Base-by-base conservation (phyloP, 2,329 filamentous ascomycete genomes). In the Cercospora zeae-maydis region DNA sequence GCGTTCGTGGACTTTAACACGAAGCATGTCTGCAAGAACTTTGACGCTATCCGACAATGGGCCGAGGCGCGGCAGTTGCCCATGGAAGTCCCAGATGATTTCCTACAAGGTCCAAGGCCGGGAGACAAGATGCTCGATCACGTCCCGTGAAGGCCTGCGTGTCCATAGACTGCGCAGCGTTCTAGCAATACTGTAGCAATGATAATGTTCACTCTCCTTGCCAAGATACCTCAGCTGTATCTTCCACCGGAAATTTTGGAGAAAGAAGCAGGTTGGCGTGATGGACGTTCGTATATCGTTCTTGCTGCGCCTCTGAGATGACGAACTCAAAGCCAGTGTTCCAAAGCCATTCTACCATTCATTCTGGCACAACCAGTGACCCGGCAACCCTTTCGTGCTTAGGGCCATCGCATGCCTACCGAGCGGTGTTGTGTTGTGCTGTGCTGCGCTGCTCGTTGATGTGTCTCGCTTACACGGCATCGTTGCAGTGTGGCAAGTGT, bases 1-100 rank as follows among this genome's bases (percentile, higher is more conserved):
- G 78, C 84, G 0, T 87, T 85, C 66, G 83, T 85, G 1, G 84
- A 88, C 72, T 88, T 88, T 74, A 85, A 86, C 69, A 87, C 85
- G 0, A 77, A 78, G 62, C 86, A 88, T 70, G 78, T 77, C 54
- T 88, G 86, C 73, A 81, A 83, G 37, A 84, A 86, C 70, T 86
- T 82, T 58, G 82, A 85, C 1, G 79, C 76, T 1, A 74, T 86
- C 4, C 73, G 80, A 30, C 65, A 74, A 14, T 88, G 84, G 84
- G 84, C 84, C 0, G 79, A 84, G 66, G 74, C 72, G 27, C 77
- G 82, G n/a, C 85, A 87, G 71, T 69, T 81, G 57, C 81, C 81
- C 64, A 80, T 75, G 33, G 70, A 69, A n/a, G 67, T 67, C 3
- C 65, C 67, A 42, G 67, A 66, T 5, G 65, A 69, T 33, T 69